Conservation (phyloP, 208 protist species). For the Phytomonas sp. region DNA sequence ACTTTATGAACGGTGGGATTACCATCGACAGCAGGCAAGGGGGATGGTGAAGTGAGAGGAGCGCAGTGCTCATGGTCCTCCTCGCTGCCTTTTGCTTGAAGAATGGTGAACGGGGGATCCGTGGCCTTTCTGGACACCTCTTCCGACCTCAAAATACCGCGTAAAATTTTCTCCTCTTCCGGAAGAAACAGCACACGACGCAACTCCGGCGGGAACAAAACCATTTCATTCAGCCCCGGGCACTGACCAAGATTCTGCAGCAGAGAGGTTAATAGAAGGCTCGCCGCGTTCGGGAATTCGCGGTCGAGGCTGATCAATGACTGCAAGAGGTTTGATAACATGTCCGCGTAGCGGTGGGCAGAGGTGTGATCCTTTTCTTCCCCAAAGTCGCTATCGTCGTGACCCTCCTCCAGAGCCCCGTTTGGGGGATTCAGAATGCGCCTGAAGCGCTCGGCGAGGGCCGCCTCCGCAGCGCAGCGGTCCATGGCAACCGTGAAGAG, state of each 20-base stretch:
- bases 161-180: background rate
- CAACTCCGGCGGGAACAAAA: background rate
- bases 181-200: background rate
- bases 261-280: background rate
- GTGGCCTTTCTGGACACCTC: no score
- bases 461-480: background rate
- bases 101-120: no score
- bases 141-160: background rate
- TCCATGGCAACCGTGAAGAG: background rate
- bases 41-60: no score
- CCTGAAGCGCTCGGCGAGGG: background rate
- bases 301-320: background rate
- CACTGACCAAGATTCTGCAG: background rate
- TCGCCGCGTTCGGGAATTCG: background rate
- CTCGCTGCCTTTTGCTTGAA: no score
- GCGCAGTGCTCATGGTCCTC: no score
- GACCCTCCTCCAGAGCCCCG: no score
- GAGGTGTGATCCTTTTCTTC: background rate
- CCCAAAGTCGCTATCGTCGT: no score
- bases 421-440: background rate
- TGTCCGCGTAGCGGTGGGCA: background rate
- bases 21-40: background rate
- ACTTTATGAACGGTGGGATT: background rate
- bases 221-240: background rate
- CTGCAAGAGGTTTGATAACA: background rate